Evolutionary conservation across 2,329 filamentous ascomycete genomes (phyloP).

Genomic region (Aspergillus candidus): DNA sequence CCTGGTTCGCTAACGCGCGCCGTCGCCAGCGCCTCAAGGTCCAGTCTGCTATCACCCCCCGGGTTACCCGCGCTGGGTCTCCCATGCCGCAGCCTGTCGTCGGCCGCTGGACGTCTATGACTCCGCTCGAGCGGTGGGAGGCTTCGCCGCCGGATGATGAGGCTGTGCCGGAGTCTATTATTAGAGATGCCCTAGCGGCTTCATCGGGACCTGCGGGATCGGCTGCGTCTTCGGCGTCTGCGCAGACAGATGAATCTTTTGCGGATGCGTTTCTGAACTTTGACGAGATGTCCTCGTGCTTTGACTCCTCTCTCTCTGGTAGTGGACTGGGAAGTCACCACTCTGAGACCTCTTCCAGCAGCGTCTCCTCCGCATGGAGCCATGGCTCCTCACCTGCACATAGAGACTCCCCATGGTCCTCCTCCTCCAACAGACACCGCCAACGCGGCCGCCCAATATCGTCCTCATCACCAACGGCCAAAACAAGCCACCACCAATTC

Average conservation of each 20-base stretch:
- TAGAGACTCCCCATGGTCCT: constrained; percentile 14
- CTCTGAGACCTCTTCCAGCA: constrained; percentile 28
- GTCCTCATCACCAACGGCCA: not conserved
- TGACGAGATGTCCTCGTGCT: constrained; percentile 22
- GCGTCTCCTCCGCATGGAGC: constrained; percentile 30
- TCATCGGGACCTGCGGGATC: constrained; percentile 4
- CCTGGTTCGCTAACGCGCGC: constrained; percentile 49
- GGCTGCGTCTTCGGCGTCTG: constrained; percentile 1
- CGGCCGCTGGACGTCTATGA: constrained; percentile 32
- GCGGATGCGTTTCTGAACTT: constrained; percentile 20
- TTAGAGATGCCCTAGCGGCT: constrained; percentile 31
- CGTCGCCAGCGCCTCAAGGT: constrained; percentile 40
- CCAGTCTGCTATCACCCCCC: constrained; percentile 11
- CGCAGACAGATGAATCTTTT: not conserved
- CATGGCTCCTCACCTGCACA: constrained; percentile 23
- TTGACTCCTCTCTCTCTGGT: constrained; percentile 23
- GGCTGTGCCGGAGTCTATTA: constrained; percentile 34
- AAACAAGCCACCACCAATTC: constrained; percentile 16
- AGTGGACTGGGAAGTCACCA: constrained; percentile 22
- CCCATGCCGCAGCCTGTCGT: constrained; percentile 33
- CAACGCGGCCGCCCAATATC: not conserved
- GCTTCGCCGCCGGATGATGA: constrained; percentile 45
- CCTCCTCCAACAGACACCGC: constrained; percentile 12
- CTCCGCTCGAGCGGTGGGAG: constrained; percentile 44
- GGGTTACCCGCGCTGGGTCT: constrained; percentile 36